Percentiles rank a stretch among this genome's conserved stretches.
Evolutionary conservation across 2,329 filamentous ascomycete species (phyloP).

Genomic region (Torrubiellomyces zombiae): DNA sequence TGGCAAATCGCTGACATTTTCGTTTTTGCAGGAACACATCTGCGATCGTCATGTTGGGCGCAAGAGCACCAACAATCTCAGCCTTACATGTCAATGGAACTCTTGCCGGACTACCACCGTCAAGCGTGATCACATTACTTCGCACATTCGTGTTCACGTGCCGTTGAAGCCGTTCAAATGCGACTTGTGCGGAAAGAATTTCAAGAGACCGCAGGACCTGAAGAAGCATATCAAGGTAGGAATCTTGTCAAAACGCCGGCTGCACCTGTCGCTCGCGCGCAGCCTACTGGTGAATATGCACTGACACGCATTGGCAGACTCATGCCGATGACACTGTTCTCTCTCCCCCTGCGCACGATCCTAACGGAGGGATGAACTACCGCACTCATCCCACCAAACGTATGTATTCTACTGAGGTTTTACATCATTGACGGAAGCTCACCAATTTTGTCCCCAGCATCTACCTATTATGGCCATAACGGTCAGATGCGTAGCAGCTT

Average conservation of each 20-base stretch:
- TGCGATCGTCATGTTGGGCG: conserved; percentile 96
- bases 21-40: conserved; percentile 62
- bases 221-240: conserved; percentile 93
- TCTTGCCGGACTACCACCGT: conserved; percentile 91
- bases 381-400: conserved; percentile 35
- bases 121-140: conserved; percentile 98
- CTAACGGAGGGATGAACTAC: conserved; percentile 36
- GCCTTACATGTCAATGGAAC: conserved; percentile 93
- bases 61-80: conserved; percentile 98
- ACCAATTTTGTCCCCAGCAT: conserved; percentile 22
- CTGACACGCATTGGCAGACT: conserved; percentile 33
- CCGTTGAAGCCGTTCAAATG: conserved; percentile 98
- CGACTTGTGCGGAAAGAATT: conserved; percentile 95
- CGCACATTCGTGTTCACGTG: conserved; percentile 97
- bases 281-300: too few species aligned
- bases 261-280: too few species aligned
- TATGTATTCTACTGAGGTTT: too few species aligned
- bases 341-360: conserved; percentile 34
- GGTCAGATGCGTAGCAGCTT: conserved; percentile 45
- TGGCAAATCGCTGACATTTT: not conserved
- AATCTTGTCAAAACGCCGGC: too few species aligned
- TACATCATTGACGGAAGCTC: too few species aligned
- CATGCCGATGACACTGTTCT: conserved; percentile 88
- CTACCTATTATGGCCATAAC: conserved; percentile 49
- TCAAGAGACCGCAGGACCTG: conserved; percentile 95